These are phyloP conservation scores for Lachancea quebecensis DNA, from an alignment of 805 yeast genomes.

Conservation along the genomic window DNA sequence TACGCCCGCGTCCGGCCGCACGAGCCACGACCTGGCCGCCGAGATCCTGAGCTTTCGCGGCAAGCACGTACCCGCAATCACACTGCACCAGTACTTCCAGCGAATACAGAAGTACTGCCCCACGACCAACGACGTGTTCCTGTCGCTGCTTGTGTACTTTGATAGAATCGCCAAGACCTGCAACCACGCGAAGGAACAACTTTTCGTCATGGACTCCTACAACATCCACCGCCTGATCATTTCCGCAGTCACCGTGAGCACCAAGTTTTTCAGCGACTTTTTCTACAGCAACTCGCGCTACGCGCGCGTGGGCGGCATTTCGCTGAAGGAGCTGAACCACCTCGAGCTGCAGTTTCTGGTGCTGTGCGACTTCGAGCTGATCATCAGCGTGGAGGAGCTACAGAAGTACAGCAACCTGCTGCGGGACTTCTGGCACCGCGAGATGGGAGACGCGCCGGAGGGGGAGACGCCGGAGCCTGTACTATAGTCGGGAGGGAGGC, in stretches of 20 bases:
- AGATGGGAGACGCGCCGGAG: constrained; percentile 18
- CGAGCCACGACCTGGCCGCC: constrained; percentile 3
- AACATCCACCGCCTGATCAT: constrained; percentile 91
- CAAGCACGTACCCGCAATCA: constrained; percentile 91
- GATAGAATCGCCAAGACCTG: constrained; percentile 81
- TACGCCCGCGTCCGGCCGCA: background rate
- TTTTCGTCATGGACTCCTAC: constrained; percentile 92
- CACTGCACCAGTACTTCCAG: constrained; percentile 79
- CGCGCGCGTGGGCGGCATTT: constrained; percentile 93
- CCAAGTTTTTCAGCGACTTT: constrained; percentile 90
- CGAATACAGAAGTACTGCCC: constrained; percentile 96
- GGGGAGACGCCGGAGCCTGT: background rate
- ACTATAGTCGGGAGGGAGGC: no score
- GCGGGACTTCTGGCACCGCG: constrained; percentile 76
- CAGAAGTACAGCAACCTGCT: constrained; percentile 85
- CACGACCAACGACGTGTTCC: constrained; percentile 93
- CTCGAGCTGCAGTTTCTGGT: constrained; percentile 84
- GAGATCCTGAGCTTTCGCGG: constrained; percentile 86
- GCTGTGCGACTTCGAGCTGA: constrained; percentile 74
- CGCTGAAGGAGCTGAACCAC: constrained; percentile 86
- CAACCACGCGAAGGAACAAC: constrained; percentile 36
- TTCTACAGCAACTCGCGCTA: constrained; percentile 91
- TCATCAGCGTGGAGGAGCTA: constrained; percentile 85
- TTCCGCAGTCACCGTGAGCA: constrained; percentile 91
- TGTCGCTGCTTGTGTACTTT: constrained; percentile 84